Conservation (phyloP, 176 grass and related monocot species). For the Calamus simplicifolius region DNA sequence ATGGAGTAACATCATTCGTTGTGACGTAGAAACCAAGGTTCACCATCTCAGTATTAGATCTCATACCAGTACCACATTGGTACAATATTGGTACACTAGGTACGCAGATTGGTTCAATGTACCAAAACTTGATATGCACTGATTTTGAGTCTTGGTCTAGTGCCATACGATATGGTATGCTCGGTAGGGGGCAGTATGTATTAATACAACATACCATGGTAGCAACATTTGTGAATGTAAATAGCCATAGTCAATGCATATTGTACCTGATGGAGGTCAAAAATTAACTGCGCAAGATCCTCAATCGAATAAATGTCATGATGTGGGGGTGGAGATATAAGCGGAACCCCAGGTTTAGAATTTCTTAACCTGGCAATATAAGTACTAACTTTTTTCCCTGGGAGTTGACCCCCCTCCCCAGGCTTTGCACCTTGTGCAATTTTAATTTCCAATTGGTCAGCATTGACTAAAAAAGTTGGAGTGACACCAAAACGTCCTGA, state of each 20-base stretch:
- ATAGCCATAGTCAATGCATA: conserved; percentile 4
- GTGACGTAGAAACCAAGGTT: too few relatives aligned
- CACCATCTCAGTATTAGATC: too few relatives aligned
- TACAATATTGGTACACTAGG: too few relatives aligned
- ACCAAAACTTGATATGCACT: too few relatives aligned
- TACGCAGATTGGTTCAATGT: too few relatives aligned
- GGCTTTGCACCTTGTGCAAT: conserved; percentile 99
- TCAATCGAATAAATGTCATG: conserved; percentile 99
- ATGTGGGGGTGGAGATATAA: conserved; percentile 97
- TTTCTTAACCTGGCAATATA: conserved; percentile 97
- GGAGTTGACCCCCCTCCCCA: conserved; percentile 97
- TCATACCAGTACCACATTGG: too few relatives aligned
- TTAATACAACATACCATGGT: too few relatives aligned
- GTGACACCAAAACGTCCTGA: conserved; percentile 99
- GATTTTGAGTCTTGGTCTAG: too few relatives aligned
- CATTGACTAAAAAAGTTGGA: conserved; percentile 98
- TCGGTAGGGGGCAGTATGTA: too few relatives aligned
- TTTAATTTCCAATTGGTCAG: conserved; percentile 93
- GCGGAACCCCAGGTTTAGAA: conserved; percentile 97
- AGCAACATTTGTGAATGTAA: conserved; percentile 1
- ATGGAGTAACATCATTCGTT: too few relatives aligned
- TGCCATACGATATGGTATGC: too few relatives aligned
- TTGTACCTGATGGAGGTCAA: conserved; percentile 93
- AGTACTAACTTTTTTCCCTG: conserved; percentile 98
- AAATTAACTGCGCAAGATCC: conserved; percentile 99